Percentiles rank a stretch among this genome's conserved stretches.
phyloP scores from a whole-genome alignment of 2,329 filamentous ascomycete species.

The Nigrospora osmanthi region DNA sequence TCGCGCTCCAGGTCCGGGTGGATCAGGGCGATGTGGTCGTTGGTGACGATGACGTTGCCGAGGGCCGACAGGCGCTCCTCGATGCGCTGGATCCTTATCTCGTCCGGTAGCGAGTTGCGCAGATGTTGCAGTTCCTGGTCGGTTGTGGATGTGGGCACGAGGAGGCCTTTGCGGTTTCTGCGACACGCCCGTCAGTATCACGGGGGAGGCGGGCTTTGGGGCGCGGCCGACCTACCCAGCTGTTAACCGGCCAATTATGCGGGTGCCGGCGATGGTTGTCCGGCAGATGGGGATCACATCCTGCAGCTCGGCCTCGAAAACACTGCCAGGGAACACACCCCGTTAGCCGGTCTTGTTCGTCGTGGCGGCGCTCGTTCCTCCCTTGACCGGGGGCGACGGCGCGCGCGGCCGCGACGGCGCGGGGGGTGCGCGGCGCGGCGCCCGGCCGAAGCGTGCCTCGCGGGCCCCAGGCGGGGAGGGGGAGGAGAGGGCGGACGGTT shows the following conservation, averaged over 20 bases:
- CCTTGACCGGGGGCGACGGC: background rate
- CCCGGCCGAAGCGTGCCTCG: background rate
- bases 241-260: slow-evolving; percentile 92
- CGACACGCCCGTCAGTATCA: background rate
- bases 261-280: slow-evolving; percentile 90
- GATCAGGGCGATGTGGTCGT: slow-evolving; percentile 93
- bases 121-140: slow-evolving; percentile 98
- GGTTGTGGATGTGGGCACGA: slow-evolving; percentile 91
- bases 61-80: slow-evolving; percentile 94
- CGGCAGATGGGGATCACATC: slow-evolving; percentile 96
- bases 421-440: background rate
- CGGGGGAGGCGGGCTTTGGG: background rate
- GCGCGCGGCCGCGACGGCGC: background rate
- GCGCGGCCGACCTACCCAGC: slow-evolving; percentile 56
- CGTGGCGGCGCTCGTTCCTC: background rate
- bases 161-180: slow-evolving; percentile 90
- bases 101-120: slow-evolving; percentile 86
- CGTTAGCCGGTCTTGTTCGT: background rate
- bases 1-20: slow-evolving; percentile 96
- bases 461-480: background rate
- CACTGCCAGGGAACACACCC: slow-evolving; percentile 40
- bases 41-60: slow-evolving; percentile 92
- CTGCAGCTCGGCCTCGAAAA: slow-evolving; percentile 96
- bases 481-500: background rate
- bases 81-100: slow-evolving; percentile 91